Percentiles rank a stretch among this genome's conserved stretches.
These are phyloP conservation scores for Periglandula ipomoeae DNA, from an alignment of 2,329 filamentous ascomycete genomes.

Conservation along the genomic window DNA sequence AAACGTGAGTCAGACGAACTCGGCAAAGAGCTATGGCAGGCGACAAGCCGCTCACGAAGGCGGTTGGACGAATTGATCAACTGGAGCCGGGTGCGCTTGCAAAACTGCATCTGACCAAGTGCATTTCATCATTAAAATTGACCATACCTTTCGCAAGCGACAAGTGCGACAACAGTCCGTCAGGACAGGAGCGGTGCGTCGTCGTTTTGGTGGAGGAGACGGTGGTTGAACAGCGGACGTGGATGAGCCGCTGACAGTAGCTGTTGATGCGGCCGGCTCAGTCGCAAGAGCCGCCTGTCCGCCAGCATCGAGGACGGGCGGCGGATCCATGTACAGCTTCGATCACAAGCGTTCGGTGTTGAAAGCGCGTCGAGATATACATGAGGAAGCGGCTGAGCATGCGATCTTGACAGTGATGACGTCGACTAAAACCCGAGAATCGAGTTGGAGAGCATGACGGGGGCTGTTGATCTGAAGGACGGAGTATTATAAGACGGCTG, in stretches of 20 bases:
- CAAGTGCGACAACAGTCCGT: constrained; percentile 29
- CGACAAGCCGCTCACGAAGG: too few relatives aligned
- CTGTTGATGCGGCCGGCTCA: neutral
- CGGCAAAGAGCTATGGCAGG: too few relatives aligned
- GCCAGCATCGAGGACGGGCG: constrained; percentile 8
- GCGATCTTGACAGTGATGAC: neutral
- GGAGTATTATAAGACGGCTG: neutral
- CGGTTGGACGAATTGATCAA: too few relatives aligned
- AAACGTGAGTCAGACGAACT: too few relatives aligned
- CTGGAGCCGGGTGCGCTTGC: too few relatives aligned
- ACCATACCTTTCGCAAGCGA: constrained; percentile 27
- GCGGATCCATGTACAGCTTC: constrained; percentile 11
- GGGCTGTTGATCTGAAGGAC: neutral
- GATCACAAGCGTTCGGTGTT: constrained; percentile 2
- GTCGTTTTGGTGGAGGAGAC: constrained; percentile 21
- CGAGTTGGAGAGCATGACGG: neutral
- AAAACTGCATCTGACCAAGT: too few relatives aligned
- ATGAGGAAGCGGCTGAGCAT: constrained; percentile 6
- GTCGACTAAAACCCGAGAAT: neutral
- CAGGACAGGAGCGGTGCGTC: constrained; percentile 18
- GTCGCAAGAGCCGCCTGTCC: neutral
- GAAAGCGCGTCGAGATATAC: constrained; percentile 7
- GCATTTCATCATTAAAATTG: neutral
- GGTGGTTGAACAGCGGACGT: constrained; percentile 9
- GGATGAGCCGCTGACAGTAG: neutral